Evolutionary conservation across 257 asterid species (phyloP).

Genomic region (Nicotiana knightiana): DNA sequence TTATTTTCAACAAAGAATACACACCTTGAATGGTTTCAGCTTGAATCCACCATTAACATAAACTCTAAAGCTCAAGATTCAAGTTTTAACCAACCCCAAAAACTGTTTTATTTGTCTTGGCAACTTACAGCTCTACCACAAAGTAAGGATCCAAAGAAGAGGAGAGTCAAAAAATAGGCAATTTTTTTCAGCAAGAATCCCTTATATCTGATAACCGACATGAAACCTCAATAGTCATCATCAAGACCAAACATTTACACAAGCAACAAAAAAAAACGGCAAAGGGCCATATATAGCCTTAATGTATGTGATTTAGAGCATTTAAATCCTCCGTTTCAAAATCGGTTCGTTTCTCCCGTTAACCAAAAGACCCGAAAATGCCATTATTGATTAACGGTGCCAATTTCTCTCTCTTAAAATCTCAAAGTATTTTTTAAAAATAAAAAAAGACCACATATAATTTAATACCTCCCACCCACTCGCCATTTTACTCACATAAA

Average conservation of each 20-base stretch:
- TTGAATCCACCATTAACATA: constrained; percentile 5
- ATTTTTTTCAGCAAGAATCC: constrained; percentile 33
- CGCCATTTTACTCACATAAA: too few species aligned
- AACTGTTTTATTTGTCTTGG: not conserved
- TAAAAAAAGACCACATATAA: too few species aligned
- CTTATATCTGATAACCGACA: constrained; percentile 39
- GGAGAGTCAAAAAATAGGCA: not conserved
- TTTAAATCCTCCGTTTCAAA: too few species aligned
- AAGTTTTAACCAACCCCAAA: constrained; percentile 6
- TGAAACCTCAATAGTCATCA: constrained; percentile 45
- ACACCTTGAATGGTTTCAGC: constrained; percentile 10
- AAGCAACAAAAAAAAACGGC: constrained; percentile 31
- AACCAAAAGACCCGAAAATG: too few species aligned
- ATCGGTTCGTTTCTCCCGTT: too few species aligned
- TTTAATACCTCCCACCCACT: too few species aligned
- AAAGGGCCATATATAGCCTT: too few species aligned
- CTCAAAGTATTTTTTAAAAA: too few species aligned
- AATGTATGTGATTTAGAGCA: too few species aligned
- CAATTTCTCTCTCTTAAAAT: too few species aligned
- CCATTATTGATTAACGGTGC: too few species aligned
- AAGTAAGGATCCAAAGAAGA: constrained; percentile 16
- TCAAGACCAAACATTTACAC: constrained; percentile 27
- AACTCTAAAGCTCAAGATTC: constrained; percentile 4
- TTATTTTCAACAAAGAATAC: not conserved
- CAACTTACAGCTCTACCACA: not conserved